Conservation (phyloP, 305 asterid species). For the Fraxinus ornus region DNA sequence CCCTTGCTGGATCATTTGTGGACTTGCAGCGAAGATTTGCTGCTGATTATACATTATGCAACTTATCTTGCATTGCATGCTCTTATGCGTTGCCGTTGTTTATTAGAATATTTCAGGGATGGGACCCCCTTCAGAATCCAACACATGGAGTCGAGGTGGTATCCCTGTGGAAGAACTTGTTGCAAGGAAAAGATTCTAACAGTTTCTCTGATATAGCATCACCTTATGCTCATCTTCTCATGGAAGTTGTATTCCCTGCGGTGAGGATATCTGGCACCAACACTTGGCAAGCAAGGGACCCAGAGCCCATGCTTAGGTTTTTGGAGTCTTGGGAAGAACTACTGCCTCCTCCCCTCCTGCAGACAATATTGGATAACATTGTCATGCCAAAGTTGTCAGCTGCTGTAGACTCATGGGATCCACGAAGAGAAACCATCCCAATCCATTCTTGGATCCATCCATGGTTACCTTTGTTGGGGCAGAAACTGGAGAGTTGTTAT, state of each 20-base stretch:
- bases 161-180: constrained; percentile 65
- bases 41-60: constrained; percentile 69
- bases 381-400: constrained; percentile 72
- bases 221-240: constrained; percentile 74
- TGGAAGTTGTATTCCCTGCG: constrained; percentile 91
- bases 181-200: constrained; percentile 56
- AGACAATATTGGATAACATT: constrained; percentile 56
- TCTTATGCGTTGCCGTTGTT: constrained; percentile 76
- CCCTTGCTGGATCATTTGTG: constrained; percentile 63
- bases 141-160: constrained; percentile 62
- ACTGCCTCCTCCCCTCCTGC: constrained; percentile 62
- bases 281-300: constrained; percentile 85
- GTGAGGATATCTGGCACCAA: constrained; percentile 84
- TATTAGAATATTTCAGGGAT: constrained; percentile 78
- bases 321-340: constrained; percentile 85
- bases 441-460: constrained; percentile 93
- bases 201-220: constrained; percentile 52
- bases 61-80: constrained; percentile 78
- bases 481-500: constrained; percentile 68
- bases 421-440: constrained; percentile 77
- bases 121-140: constrained; percentile 95
- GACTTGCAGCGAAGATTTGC: constrained; percentile 59
- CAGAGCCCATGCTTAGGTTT: constrained; percentile 82
- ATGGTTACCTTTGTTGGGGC: constrained; percentile 83
- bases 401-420: constrained; percentile 93